Evolutionary conservation across 1,284 basidiomycete genomes (phyloP).

Genomic region (Tremellales sp.): DNA sequence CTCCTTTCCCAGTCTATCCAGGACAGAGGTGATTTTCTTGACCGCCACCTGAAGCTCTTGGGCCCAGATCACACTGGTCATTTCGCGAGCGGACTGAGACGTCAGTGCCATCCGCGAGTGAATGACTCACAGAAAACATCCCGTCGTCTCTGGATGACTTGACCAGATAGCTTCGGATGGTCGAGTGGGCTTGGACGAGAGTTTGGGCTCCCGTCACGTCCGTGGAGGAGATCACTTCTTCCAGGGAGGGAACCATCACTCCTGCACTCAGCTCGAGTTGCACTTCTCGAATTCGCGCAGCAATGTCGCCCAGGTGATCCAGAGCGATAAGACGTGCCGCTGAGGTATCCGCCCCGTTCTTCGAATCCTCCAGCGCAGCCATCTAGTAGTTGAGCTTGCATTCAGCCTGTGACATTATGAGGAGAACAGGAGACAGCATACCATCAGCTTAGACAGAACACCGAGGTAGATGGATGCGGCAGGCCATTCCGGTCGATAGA

Average conservation of each 20-base stretch:
- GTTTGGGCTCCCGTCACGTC: conserved; percentile 57
- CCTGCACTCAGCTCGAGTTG: conserved; percentile 19
- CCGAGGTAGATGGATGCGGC: conserved; percentile 76
- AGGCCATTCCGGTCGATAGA: conserved; percentile 96
- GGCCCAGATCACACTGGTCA: conserved; percentile 34
- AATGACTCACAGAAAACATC: conserved; percentile 28
- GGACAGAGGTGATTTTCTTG: conserved; percentile 22
- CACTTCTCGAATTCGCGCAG: conserved; percentile 66
- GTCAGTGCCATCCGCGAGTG: not conserved
- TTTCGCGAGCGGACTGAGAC: conserved; percentile 28
- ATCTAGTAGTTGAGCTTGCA: conserved; percentile 53
- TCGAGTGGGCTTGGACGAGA: conserved; percentile 51
- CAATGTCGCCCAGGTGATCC: conserved; percentile 90
- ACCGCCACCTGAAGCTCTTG: conserved; percentile 34
- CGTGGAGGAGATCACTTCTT: conserved; percentile 58
- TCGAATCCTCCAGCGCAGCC: conserved; percentile 72
- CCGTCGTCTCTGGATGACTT: conserved; percentile 30
- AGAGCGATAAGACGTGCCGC: conserved; percentile 81
- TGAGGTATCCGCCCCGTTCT: conserved; percentile 67
- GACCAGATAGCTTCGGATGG: conserved; percentile 52
- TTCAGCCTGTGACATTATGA: too few species aligned
- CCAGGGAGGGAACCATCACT: conserved; percentile 54
- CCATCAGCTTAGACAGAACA: conserved; percentile 77
- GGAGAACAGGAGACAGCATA: too few species aligned
- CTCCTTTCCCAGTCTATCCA: conserved; percentile 31